Conservation (phyloP, 2,329 filamentous ascomycete species). For the Xylariaceae sp. region DNA sequence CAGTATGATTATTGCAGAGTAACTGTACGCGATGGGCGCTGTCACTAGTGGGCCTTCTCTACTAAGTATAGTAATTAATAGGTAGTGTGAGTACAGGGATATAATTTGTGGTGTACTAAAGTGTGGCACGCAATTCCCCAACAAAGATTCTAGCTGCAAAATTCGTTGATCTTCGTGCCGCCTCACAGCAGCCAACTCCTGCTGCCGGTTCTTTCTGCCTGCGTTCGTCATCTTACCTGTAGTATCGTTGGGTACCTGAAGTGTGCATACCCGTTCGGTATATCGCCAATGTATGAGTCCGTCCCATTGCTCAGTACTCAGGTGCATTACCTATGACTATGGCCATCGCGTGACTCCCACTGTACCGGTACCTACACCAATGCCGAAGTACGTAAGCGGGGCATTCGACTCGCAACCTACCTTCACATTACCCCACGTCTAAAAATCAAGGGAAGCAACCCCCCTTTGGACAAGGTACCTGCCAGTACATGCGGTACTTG, state of each 20-base stretch:
- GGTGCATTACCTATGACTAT: not conserved
- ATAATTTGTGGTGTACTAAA: not conserved
- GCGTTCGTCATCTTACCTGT: not conserved
- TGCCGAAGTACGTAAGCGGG: not conserved
- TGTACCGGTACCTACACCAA: not conserved
- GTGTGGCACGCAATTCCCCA: slow-evolving; percentile 38
- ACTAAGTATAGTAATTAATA: no score
- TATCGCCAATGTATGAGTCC: no score
- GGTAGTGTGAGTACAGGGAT: not conserved
- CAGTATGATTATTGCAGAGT: no score
- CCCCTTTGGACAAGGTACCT: not conserved
- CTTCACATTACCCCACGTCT: not conserved
- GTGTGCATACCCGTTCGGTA: no score
- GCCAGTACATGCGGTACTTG: not conserved
- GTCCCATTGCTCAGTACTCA: no score
- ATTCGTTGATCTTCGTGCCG: slow-evolving; percentile 14
- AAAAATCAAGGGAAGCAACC: no score
- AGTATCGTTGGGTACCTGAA: no score
- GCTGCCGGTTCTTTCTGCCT: not conserved
- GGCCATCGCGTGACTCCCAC: not conserved
- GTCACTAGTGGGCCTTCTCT: no score
- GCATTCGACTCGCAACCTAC: not conserved
- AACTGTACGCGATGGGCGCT: no score
- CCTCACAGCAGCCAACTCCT: slow-evolving; percentile 8
- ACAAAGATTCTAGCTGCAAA: slow-evolving; percentile 30